These are phyloP conservation scores for Colletotrichum sp. DNA, from an alignment of 2,329 filamentous ascomycete genomes.

Conservation along the genomic window DNA sequence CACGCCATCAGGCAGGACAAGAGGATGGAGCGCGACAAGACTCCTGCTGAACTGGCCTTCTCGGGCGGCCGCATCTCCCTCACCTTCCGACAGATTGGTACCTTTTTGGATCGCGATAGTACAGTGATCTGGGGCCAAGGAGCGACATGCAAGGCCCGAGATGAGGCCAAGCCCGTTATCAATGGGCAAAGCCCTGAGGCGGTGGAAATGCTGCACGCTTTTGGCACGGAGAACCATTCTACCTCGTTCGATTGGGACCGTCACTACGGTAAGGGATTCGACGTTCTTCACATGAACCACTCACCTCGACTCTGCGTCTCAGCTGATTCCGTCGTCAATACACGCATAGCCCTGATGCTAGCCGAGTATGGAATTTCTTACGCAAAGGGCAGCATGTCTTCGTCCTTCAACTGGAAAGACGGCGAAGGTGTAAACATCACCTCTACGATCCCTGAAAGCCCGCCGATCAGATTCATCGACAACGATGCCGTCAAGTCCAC, in stretches of 20 bases:
- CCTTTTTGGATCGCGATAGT: conserved; percentile 73
- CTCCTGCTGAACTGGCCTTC: conserved; percentile 72
- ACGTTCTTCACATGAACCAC: conserved; percentile 74
- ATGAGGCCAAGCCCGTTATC: conserved; percentile 66
- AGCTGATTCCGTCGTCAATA: conserved; percentile 51
- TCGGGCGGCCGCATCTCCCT: conserved; percentile 84
- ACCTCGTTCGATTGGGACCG: conserved; percentile 75
- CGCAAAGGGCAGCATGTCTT: conserved; percentile 48
- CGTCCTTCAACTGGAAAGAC: conserved; percentile 31
- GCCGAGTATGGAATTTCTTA: conserved; percentile 51
- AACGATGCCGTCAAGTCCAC: conserved; percentile 54
- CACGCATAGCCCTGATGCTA: conserved; percentile 56
- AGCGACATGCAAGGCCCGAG: conserved; percentile 70
- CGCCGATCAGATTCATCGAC: conserved; percentile 57
- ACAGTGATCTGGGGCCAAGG: conserved; percentile 90
- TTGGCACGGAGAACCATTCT: conserved; percentile 83
- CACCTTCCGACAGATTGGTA: conserved; percentile 89
- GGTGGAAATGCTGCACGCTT: conserved; percentile 75
- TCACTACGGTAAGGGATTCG: conserved; percentile 81
- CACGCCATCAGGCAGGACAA: conserved; percentile 94
- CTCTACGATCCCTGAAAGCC: conserved; percentile 24
- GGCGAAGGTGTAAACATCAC: conserved; percentile 3
- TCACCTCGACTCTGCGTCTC: conserved; percentile 58
- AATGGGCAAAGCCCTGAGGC: conserved; percentile 73
- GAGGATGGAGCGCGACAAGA: conserved; percentile 71